A percentile compares a stretch with the other conserved stretches of the same genome.
Conservation (phyloP, 2,329 filamentous ascomycete genomes). For the Trichoderma simmonsii region DNA sequence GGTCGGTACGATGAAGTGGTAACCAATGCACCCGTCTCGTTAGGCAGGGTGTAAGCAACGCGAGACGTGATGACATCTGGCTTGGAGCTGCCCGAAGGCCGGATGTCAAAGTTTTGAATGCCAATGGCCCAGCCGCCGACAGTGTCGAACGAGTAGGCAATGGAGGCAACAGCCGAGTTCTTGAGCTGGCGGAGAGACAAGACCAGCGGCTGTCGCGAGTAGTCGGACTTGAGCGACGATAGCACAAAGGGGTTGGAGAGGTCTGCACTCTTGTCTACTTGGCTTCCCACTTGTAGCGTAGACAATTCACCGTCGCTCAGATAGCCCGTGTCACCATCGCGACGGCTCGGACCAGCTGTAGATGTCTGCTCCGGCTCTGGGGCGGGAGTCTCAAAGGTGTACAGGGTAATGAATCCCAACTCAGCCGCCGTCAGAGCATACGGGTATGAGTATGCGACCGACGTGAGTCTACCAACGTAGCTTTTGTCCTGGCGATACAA, state of each 20-base stretch:
- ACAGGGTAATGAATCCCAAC: conserved; percentile 71
- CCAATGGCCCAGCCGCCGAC: conserved; percentile 83
- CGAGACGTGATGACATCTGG: conserved; percentile 36
- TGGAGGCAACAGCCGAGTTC: conserved; percentile 68
- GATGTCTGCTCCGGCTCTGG: neutral
- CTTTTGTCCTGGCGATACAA: conserved; percentile 60
- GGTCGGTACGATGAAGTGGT: conserved; percentile 17
- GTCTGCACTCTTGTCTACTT: neutral
- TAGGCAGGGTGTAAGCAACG: conserved; percentile 37
- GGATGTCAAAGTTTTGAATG: conserved; percentile 80
- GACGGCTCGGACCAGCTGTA: neutral
- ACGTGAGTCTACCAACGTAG: conserved; percentile 62
- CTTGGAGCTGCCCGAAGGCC: conserved; percentile 27
- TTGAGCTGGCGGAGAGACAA: conserved; percentile 73
- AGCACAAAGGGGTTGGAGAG: conserved; percentile 49
- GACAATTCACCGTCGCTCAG: neutral
- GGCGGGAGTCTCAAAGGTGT: conserved; percentile 52
- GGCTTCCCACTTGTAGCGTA: neutral
- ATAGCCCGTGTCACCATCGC: neutral
- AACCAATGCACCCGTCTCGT: conserved; percentile 25
- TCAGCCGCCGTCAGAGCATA: conserved; percentile 77
- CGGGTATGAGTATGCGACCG: conserved; percentile 69
- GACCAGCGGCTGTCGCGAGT: conserved; percentile 72
- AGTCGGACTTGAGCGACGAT: conserved; percentile 77
- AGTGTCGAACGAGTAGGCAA: conserved; percentile 81